Base-by-base conservation (phyloP, 331 rosid species). In the Quercus tomentella region DNA sequence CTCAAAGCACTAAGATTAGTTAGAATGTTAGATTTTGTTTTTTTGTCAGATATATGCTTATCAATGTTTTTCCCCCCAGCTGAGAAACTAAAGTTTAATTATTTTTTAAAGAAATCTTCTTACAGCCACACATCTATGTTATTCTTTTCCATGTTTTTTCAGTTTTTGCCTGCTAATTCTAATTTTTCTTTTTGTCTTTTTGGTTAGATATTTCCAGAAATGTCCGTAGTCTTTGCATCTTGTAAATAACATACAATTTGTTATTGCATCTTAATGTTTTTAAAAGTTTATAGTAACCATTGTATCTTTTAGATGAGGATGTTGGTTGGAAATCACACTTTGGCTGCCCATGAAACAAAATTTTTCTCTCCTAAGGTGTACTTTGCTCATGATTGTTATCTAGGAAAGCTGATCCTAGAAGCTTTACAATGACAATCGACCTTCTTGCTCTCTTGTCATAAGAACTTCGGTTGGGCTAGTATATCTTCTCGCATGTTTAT, bases 321-420 rank as follows among this genome's bases (percentile, higher is more conserved):
- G 37, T 70, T 54, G 54, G 9, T 75, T 74, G 70, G 52, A 77
- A 55, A 21, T 76, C 11, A 54, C n/a, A 1, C 51, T 66, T 33
- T 33, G 49, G 66, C 25, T 78, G 49, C 31, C 70, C 52, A n/a
- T 35, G 63, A 35, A 52, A 56, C 56, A 30, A 74, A 4, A 56
- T 57, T 18, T 16, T 35, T 58, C 66, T 30, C 63, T 23, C 71
- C 58, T 70, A 58, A 69, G 22, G 61, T 57, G 15, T 57, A 49
- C 62, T 28, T 35, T 74, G 18, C 71, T 78, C 75, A n/a, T 57
- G 45, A 65, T 56, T 51, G 60, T 16, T 63, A 14, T 80, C 56
- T 82, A 94, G 97, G 95, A 93, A 86, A 77, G 94, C 61, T 83
- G 90, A 78, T 94, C 91, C 79, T 94, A 97, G 98, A 87, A 89